phyloP scores from a whole-genome alignment of 371 early-diverging fungal species.

The Saksenaea oblongispora region DNA sequence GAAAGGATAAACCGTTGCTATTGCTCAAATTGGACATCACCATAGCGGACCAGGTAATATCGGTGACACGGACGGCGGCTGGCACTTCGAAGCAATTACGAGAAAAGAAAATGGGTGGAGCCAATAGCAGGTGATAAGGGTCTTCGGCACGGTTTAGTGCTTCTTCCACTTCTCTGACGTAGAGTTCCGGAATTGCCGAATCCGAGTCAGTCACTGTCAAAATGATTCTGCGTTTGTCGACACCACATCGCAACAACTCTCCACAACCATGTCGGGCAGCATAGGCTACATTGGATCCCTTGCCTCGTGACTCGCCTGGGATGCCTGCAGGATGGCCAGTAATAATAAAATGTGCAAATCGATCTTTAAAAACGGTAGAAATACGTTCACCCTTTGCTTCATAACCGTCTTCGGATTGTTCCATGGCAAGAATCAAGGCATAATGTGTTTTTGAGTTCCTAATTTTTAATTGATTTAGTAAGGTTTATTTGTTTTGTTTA shows the following conservation, averaged over 20 bases:
- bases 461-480: neutral
- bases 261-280: conserved; percentile 54
- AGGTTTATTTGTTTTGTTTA: neutral
- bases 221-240: conserved; percentile 53
- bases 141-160: conserved; percentile 38
- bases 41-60: conserved; percentile 79
- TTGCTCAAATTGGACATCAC: conserved; percentile 79
- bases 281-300: conserved; percentile 75
- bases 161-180: conserved; percentile 44
- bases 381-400: conserved; percentile 63
- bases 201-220: conserved; percentile 59
- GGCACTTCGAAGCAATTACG: conserved; percentile 76
- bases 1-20: conserved; percentile 66
- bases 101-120: conserved; percentile 78
- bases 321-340: conserved; percentile 71
- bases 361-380: conserved; percentile 47
- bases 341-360: conserved; percentile 51
- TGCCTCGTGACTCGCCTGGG: conserved; percentile 78
- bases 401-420: conserved; percentile 62
- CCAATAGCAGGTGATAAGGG: conserved; percentile 57
- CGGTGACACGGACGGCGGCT: conserved; percentile 73
- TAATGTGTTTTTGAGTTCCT: conserved; percentile 48
- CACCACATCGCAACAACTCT: conserved; percentile 31
- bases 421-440: conserved; percentile 78
- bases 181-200: conserved; percentile 48